A percentile compares a stretch with the other conserved stretches of the same genome.
Conservation (phyloP, 1,284 basidiomycete genomes). For the Exobasidium cylindrosporum region DNA sequence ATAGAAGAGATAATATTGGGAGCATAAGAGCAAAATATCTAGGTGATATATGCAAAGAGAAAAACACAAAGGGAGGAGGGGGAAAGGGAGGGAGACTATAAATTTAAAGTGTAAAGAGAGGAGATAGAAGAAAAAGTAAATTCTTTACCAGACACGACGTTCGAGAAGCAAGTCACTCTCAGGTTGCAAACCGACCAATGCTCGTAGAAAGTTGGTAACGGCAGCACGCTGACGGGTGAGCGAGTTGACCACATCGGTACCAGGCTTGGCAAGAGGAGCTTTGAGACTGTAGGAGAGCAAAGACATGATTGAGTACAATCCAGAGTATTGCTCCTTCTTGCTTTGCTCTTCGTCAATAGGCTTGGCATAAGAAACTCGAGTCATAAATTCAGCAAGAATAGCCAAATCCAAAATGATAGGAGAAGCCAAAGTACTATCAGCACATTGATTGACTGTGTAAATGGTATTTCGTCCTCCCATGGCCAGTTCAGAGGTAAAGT, state of each 20-base stretch:
- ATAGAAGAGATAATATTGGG: no score
- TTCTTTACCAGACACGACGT: constrained; percentile 41
- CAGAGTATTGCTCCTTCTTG: constrained; percentile 35
- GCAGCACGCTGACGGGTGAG: constrained; percentile 91
- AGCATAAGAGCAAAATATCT: no score
- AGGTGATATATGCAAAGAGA: no score
- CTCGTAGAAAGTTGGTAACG: constrained; percentile 82
- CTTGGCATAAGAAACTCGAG: constrained; percentile 77
- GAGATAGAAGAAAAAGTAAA: background rate
- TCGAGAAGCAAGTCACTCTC: constrained; percentile 52
- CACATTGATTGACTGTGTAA: constrained; percentile 35
- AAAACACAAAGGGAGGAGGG: background rate
- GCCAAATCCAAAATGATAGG: constrained; percentile 91
- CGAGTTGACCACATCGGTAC: constrained; percentile 89
- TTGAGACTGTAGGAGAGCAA: constrained; percentile 64
- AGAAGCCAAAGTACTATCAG: constrained; percentile 92
- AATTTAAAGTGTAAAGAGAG: background rate
- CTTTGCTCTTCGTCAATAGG: constrained; percentile 34
- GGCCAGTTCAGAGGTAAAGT: constrained; percentile 86
- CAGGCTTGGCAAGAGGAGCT: constrained; percentile 95
- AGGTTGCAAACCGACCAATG: constrained; percentile 48
- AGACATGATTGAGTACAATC: constrained; percentile 52
- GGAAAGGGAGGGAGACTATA: background rate
- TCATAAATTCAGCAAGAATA: constrained; percentile 90
- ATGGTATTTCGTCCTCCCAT: constrained; percentile 61